Conservation (phyloP, 192 early-diverging fungal species). For the Coemansia sp. region DNA sequence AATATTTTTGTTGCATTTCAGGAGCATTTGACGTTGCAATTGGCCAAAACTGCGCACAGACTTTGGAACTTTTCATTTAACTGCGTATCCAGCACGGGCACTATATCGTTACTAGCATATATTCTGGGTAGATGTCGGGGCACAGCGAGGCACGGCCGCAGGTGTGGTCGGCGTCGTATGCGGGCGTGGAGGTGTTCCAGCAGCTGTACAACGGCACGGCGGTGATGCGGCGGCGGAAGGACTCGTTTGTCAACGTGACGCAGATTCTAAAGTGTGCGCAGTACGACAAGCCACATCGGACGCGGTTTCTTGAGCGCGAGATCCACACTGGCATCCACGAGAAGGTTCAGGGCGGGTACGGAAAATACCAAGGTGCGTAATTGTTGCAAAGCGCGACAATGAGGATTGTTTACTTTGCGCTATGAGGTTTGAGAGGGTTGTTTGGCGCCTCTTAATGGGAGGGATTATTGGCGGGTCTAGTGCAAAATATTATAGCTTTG, state of each 20-base stretch:
- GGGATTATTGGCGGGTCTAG: neutral
- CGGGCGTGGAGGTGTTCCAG: constrained; percentile 78
- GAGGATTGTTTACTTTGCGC: neutral
- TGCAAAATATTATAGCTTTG: neutral
- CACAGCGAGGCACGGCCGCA: constrained; percentile 6
- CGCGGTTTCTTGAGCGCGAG: constrained; percentile 87
- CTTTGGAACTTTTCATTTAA: neutral
- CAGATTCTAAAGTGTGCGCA: constrained; percentile 91
- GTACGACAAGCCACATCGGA: constrained; percentile 80
- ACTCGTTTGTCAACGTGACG: constrained; percentile 86
- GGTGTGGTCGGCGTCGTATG: constrained; percentile 58
- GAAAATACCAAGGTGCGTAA: constrained; percentile 83
- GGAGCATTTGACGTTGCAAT: neutral
- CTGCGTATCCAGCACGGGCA: neutral
- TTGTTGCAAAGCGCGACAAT: constrained; percentile 1
- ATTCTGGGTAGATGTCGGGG: neutral
- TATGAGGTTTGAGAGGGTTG: neutral
- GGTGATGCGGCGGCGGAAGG: constrained; percentile 78
- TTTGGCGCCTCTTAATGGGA: neutral
- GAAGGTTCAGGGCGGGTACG: constrained; percentile 95
- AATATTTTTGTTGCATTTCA: constrained; percentile 5
- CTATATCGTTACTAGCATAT: neutral
- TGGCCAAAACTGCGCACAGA: constrained; percentile 8
- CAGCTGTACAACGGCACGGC: constrained; percentile 68
- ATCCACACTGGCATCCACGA: constrained; percentile 80